A percentile compares a stretch with the other conserved stretches of the same genome.
phyloP scores from a whole-genome alignment of 345 rosid genomes.

The Dipteronia dyeriana region DNA sequence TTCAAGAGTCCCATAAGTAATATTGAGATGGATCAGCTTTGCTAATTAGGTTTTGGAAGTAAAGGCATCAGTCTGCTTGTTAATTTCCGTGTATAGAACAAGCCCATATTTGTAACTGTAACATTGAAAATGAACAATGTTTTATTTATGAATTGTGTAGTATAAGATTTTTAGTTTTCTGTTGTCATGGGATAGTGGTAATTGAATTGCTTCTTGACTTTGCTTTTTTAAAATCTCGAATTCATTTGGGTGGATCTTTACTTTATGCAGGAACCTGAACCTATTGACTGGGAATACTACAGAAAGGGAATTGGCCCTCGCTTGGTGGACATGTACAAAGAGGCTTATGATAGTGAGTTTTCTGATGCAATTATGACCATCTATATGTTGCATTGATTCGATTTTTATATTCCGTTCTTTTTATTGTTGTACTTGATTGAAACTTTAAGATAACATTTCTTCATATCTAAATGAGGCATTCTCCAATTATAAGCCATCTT shows the following conservation, averaged over 20 bases:
- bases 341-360: slow-evolving; percentile 83
- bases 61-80: not conserved
- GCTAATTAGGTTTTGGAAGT: not conserved
- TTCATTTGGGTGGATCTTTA: not conserved
- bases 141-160: no score
- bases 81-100: not conserved
- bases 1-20: not conserved
- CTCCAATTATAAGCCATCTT: not conserved
- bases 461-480: not conserved
- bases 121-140: not conserved
- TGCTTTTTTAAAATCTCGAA: not conserved
- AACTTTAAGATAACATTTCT: not conserved
- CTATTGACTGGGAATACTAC: slow-evolving; percentile 89
- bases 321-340: slow-evolving; percentile 93
- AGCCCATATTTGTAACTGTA: not conserved
- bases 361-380: not conserved
- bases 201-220: no score
- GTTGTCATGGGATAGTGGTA: no score
- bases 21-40: not conserved
- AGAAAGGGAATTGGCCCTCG: slow-evolving; percentile 90
- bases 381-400: not conserved
- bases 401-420: not conserved
- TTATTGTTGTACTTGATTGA: not conserved
- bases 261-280: slow-evolving; percentile 82
- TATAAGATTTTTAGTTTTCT: no score